Conservation (phyloP, 2,329 filamentous ascomycete genomes). For the Grosmannia clavigera region DNA sequence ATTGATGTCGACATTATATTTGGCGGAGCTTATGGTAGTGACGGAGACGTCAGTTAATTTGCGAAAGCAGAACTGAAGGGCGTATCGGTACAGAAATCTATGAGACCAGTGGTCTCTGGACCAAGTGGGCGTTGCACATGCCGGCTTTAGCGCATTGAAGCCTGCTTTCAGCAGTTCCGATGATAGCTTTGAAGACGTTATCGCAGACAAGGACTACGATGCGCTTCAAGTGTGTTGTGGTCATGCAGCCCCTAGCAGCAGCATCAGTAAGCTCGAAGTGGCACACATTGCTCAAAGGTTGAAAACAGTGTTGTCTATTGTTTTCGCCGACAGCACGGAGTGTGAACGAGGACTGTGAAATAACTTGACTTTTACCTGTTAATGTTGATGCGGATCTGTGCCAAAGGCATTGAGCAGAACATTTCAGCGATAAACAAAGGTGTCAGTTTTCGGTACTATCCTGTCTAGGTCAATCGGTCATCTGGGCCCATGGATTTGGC, state of each 20-base stretch:
- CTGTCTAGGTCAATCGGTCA: not conserved
- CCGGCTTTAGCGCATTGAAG: not conserved
- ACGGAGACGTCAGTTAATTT: not conserved
- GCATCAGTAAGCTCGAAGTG: not conserved
- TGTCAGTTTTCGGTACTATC: not conserved
- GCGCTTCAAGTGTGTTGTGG: not conserved
- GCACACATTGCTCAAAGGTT: not conserved
- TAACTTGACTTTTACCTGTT: not conserved
- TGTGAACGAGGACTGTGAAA: not conserved
- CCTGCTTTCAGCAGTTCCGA: too few species aligned
- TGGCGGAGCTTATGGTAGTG: slow-evolving; percentile 24
- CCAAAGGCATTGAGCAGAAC: not conserved
- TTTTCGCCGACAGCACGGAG: not conserved
- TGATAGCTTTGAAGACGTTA: not conserved
- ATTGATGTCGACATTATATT: slow-evolving; percentile 53
- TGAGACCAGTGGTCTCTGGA: not conserved
- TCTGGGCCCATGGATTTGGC: not conserved
- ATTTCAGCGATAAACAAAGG: not conserved
- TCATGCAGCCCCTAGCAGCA: too few species aligned
- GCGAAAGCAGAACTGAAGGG: not conserved
- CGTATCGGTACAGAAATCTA: not conserved
- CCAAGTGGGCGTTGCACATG: not conserved
- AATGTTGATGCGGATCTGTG: not conserved
- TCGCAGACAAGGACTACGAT: not conserved
- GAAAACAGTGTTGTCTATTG: not conserved